Base-by-base conservation (phyloP, 192 early-diverging fungal genomes). In the Mortierella alpina region DNA sequence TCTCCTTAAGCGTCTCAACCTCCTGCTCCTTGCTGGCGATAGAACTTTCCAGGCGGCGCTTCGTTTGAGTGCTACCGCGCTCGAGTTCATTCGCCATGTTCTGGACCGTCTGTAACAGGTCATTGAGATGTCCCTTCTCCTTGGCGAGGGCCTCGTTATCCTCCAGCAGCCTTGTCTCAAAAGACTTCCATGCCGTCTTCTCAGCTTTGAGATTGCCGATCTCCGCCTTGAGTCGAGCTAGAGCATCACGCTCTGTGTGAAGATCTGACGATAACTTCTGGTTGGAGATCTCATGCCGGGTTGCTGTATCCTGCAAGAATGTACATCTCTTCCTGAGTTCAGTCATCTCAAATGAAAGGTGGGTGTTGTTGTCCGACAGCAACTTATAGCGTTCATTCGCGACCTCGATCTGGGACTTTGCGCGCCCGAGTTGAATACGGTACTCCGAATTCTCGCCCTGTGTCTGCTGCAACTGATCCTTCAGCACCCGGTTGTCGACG, bases 341-440 rank as follows among this genome's bases (percentile, higher is more conserved):
- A 3, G 85, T 67, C 46, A 91, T 87, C 61, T 95, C 92, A 7
- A 83, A 87, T 46, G 70, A 81, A 59, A 88, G 89, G n/a, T 85
- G 82, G 15, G 86, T 86, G 49, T 80, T 71, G 52, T 86, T 90
- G 40, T 86, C 68, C 8, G 80, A 61, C 23, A 93, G 72, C 49
- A 87, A 82, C 65, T 92, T 85, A 84, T 91, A 90, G n/a, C 93
- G 89, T 49, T 89, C 88, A 40, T 84, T 79, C 23, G 86, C 65
- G 47, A 90, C 86, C 57, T 87, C 78, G 20, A 88, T 73, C 66
- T 90, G 87, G 52, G 89, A 85, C 78, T 92, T 88, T 44, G 90
- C 76, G 49, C 87, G 84, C 31, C 88, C 90, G 17, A 91, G 85
- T 15, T 91, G 85, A 57, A 93, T 89, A 10, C 88, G 82, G n/a